Conservation (phyloP, 139 green algal species). For the Coelastrella sp. region DNA sequence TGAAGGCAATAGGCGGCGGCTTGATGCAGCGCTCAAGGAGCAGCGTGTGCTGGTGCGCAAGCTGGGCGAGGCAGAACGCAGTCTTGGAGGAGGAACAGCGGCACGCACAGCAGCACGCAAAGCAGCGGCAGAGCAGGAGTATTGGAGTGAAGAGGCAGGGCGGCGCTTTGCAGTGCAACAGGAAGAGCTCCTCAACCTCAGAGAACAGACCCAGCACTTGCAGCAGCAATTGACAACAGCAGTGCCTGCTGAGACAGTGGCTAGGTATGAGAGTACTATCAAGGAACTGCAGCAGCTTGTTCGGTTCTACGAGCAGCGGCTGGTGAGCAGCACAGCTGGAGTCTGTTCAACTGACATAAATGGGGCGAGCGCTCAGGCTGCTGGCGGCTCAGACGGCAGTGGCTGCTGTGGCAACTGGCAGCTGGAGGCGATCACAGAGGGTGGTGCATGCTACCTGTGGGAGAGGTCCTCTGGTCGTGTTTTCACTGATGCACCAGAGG, state of each 20-base stretch:
- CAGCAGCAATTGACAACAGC: slow-evolving; percentile 51
- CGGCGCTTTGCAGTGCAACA: slow-evolving; percentile 74
- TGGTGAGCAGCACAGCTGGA: background rate
- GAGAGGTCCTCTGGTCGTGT: slow-evolving; percentile 60
- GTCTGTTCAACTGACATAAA: background rate
- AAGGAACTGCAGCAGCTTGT: slow-evolving; percentile 61
- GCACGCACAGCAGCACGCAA: slow-evolving; percentile 21
- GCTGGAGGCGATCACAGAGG: slow-evolving; percentile 60
- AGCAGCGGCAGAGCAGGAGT: slow-evolving; percentile 62
- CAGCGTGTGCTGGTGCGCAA: slow-evolving; percentile 67
- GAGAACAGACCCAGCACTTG: slow-evolving; percentile 57
- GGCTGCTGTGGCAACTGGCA: slow-evolving; percentile 51
- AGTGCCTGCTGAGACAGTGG: slow-evolving; percentile 15
- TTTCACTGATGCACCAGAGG: slow-evolving; percentile 53
- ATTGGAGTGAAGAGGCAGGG: slow-evolving; percentile 63
- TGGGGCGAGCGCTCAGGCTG: background rate
- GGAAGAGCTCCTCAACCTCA: slow-evolving; percentile 69
- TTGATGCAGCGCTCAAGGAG: slow-evolving; percentile 63
- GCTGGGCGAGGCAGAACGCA: slow-evolving; percentile 53
- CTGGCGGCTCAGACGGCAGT: background rate
- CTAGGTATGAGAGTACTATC: slow-evolving; percentile 51
- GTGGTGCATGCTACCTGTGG: slow-evolving; percentile 59
- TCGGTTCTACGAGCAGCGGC: slow-evolving; percentile 60
- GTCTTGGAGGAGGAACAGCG: background rate
- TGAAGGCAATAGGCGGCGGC: slow-evolving; percentile 58